Conservation (phyloP, 352 stramenopile species). For the Phytophthora pistaciae region DNA sequence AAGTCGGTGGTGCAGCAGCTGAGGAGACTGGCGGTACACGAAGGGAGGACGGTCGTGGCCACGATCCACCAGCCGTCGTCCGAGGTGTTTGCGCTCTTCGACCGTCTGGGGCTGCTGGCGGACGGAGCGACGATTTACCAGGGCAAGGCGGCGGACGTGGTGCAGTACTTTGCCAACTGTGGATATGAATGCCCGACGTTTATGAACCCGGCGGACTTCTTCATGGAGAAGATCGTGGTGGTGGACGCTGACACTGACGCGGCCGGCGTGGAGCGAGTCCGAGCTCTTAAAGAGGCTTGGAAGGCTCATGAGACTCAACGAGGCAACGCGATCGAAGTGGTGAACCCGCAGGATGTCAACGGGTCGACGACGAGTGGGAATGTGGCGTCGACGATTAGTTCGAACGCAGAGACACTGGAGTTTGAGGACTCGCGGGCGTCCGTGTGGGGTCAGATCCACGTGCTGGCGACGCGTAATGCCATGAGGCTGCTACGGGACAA, state of each 20-base stretch:
- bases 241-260: constrained; percentile 48
- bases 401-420: neutral
- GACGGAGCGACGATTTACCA: constrained; percentile 54
- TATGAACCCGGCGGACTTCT: constrained; percentile 60
- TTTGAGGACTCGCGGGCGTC: constrained; percentile 39
- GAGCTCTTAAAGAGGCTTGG: constrained; percentile 28
- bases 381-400: neutral
- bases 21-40: constrained; percentile 66
- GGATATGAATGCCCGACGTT: constrained; percentile 54
- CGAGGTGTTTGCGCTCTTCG: constrained; percentile 57
- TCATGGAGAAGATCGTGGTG: constrained; percentile 66
- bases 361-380: neutral
- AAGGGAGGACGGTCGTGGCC: constrained; percentile 83
- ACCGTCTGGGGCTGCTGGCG: constrained; percentile 50
- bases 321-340: constrained; percentile 20
- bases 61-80: constrained; percentile 89
- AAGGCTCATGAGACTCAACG: constrained; percentile 5
- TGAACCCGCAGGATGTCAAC: constrained; percentile 29
- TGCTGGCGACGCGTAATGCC: constrained; percentile 53
- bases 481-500: constrained; percentile 56
- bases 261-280: constrained; percentile 32
- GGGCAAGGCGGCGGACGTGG: constrained; percentile 41
- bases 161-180: constrained; percentile 46
- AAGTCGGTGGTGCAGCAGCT: constrained; percentile 60
- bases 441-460: constrained; percentile 45